These are phyloP conservation scores for Cinnamomum chago DNA, from an alignment of 164 flowering plant genomes.

Conservation along the genomic window DNA sequence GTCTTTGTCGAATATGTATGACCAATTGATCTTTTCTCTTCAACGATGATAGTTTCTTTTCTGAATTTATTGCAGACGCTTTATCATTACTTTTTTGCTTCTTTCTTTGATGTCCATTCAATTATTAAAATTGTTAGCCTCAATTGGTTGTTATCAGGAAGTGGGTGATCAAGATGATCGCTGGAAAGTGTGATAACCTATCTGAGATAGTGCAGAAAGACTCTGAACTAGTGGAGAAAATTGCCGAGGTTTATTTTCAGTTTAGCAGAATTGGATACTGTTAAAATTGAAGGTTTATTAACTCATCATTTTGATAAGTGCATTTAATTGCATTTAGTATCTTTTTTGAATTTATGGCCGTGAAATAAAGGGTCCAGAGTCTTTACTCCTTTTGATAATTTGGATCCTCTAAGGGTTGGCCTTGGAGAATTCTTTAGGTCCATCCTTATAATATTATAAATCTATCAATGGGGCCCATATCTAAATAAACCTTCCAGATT, in stretches of 20 bases:
- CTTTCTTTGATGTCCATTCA: neutral
- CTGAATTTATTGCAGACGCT: neutral
- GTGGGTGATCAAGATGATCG: constrained; percentile 79
- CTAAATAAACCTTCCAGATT: too few species aligned
- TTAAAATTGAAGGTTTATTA: constrained; percentile 37
- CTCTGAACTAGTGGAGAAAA: constrained; percentile 70
- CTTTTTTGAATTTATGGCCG: too few species aligned
- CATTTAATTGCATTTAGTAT: neutral
- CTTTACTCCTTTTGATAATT: too few species aligned
- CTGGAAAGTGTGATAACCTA: constrained; percentile 38
- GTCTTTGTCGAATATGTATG: neutral
- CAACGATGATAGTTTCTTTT: neutral
- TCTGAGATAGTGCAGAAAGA: constrained; percentile 59
- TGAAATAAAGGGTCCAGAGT: too few species aligned
- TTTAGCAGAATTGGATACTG: constrained; percentile 31
- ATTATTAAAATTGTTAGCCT: neutral
- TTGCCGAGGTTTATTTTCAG: constrained; percentile 78
- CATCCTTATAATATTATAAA: too few species aligned
- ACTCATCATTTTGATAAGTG: constrained; percentile 16
- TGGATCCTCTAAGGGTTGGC: too few species aligned
- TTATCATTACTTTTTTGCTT: neutral
- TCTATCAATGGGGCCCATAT: too few species aligned
- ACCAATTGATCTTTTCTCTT: neutral
- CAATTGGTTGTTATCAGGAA: constrained; percentile 46
- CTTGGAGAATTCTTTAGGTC: neutral